These are phyloP conservation scores for Calonectria crousiana DNA, from an alignment of 2,329 filamentous ascomycete species.

Conservation along the genomic window DNA sequence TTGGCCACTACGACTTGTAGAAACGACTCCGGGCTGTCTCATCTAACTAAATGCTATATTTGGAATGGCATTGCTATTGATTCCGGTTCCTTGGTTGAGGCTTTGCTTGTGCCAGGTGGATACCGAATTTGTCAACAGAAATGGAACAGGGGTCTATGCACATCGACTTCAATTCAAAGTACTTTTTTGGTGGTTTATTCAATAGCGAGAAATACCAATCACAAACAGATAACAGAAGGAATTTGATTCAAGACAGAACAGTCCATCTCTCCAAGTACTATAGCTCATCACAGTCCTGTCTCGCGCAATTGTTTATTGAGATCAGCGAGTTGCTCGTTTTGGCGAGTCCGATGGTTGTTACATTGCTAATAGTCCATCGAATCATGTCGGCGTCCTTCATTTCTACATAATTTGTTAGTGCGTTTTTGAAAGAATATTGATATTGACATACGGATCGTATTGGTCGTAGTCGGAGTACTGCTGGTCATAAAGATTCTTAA, in stretches of 20 bases:
- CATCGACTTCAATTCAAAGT: background rate
- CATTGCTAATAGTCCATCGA: slow-evolving; percentile 44
- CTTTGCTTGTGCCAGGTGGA: background rate
- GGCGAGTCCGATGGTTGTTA: too few species aligned
- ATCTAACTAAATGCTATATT: too few species aligned
- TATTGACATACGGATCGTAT: slow-evolving; percentile 67
- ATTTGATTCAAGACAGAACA: background rate
- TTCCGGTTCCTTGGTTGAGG: background rate
- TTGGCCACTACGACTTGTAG: background rate
- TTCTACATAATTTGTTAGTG: slow-evolving; percentile 19
- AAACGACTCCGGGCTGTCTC: background rate
- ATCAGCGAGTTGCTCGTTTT: background rate
- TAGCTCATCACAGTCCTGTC: background rate
- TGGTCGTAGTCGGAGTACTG: slow-evolving; percentile 58
- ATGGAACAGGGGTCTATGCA: background rate
- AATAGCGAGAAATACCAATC: background rate
- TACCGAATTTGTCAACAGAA: background rate
- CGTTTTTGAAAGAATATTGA: background rate
- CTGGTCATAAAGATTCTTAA: slow-evolving; percentile 70
- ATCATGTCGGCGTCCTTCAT: slow-evolving; percentile 41
- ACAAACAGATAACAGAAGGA: background rate
- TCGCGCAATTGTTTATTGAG: background rate
- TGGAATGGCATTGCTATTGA: background rate
- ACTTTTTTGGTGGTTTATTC: background rate
- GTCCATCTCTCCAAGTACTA: background rate